These are phyloP conservation scores for Phytophthora cryptogea DNA, from an alignment of 352 stramenopile species.

Conservation along the genomic window DNA sequence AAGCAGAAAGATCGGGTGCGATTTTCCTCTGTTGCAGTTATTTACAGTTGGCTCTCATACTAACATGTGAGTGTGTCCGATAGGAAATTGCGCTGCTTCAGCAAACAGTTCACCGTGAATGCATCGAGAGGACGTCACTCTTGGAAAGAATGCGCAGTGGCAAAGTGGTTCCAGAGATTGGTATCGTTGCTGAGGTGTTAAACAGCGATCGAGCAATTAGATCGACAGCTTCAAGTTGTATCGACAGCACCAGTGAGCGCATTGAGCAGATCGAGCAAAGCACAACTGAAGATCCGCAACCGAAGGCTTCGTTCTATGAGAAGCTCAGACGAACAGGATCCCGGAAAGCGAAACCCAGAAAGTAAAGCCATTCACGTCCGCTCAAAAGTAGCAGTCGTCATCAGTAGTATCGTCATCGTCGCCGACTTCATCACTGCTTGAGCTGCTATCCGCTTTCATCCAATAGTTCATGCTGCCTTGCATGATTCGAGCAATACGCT, in stretches of 20 bases:
- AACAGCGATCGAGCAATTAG: slow-evolving; percentile 7
- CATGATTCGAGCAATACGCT: slow-evolving; percentile 84
- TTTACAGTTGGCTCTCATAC: background rate
- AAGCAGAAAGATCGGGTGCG: slow-evolving; percentile 61
- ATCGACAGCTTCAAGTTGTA: slow-evolving; percentile 10
- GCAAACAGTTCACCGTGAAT: slow-evolving; percentile 84
- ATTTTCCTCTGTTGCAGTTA: background rate
- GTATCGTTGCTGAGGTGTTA: background rate
- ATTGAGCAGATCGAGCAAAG: slow-evolving; percentile 11
- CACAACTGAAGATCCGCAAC: slow-evolving; percentile 17
- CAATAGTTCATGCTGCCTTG: slow-evolving; percentile 70
- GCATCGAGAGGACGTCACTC: slow-evolving; percentile 77
- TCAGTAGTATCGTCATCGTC: slow-evolving; percentile 43
- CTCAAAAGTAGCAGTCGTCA: slow-evolving; percentile 40
- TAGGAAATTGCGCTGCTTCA: slow-evolving; percentile 80
- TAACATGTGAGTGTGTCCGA: background rate
- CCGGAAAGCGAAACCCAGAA: slow-evolving; percentile 53
- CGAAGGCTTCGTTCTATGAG: slow-evolving; percentile 77
- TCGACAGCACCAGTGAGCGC: slow-evolving; percentile 29
- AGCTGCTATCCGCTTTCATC: slow-evolving; percentile 45
- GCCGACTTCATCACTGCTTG: slow-evolving; percentile 21
- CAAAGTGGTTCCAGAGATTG: slow-evolving; percentile 67
- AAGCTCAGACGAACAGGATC: slow-evolving; percentile 65
- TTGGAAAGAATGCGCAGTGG: slow-evolving; percentile 72
- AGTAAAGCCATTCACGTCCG: slow-evolving; percentile 23